Evolutionary conservation across 108 stramenopile genomes (phyloP).

Genomic region (Pseudonitzschia multiseries): DNA sequence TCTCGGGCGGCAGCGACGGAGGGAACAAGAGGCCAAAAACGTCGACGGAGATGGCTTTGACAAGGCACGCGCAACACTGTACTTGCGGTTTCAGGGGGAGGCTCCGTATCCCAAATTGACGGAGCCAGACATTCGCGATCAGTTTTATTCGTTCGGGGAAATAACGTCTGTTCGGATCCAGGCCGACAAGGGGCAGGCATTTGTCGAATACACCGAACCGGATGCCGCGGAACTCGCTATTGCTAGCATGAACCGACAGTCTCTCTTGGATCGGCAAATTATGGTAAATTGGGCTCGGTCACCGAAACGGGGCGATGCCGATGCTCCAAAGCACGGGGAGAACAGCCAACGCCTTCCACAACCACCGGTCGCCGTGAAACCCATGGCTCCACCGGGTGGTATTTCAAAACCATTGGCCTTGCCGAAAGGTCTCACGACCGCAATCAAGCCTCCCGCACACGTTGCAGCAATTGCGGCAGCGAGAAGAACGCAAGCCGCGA

Average conservation of each 20-base stretch:
- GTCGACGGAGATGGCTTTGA: conserved; percentile 62
- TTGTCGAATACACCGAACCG: conserved; percentile 90
- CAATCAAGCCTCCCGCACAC: conserved; percentile 41
- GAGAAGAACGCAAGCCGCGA: conserved; percentile 21
- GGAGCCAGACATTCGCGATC: conserved; percentile 70
- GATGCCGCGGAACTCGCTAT: conserved; percentile 85
- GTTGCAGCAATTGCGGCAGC: conserved; percentile 57
- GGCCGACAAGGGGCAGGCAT: conserved; percentile 66
- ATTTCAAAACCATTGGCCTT: conserved; percentile 21
- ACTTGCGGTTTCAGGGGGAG: conserved; percentile 71
- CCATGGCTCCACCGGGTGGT: conserved; percentile 49
- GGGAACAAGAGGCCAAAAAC: conserved; percentile 59
- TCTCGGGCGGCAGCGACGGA: conserved; percentile 61
- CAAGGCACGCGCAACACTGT: conserved; percentile 75
- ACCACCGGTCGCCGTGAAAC: conserved; percentile 19
- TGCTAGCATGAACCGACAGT: conserved; percentile 64
- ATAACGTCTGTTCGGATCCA: conserved; percentile 82
- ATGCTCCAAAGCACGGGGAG: conserved; percentile 34
- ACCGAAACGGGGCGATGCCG: conserved; percentile 75
- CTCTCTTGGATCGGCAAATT: conserved; percentile 54
- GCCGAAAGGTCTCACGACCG: conserved; percentile 29
- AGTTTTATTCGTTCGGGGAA: conserved; percentile 86
- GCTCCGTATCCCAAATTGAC: conserved; percentile 51
- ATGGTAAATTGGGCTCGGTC: conserved; percentile 84
- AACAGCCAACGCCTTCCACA: neutral